A percentile compares a stretch with the other conserved stretches of the same genome.
These are phyloP conservation scores for Adiantum capillusveneris DNA, from an alignment of 75 land plant genomes.

Conservation along the genomic window DNA sequence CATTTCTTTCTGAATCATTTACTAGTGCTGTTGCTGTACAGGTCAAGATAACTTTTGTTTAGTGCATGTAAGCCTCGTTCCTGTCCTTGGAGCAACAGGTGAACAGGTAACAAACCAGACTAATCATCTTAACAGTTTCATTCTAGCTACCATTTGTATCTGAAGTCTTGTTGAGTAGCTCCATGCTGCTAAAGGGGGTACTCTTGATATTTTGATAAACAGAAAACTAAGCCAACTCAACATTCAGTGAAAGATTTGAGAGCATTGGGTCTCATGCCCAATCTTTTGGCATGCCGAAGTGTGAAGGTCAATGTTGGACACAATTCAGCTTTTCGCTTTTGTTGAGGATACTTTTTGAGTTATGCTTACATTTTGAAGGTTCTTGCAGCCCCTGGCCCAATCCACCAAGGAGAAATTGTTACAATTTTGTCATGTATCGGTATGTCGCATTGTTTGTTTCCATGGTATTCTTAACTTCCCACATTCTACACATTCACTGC, in stretches of 20 bases:
- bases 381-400: slow-evolving; percentile 59
- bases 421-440: slow-evolving; percentile 93
- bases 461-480: no score
- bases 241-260: slow-evolving; percentile 85
- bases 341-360: background rate
- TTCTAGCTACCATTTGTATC: no score
- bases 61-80: slow-evolving; percentile 91
- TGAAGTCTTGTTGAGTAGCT: no score
- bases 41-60: slow-evolving; percentile 86
- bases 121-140: no score
- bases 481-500: no score
- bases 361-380: background rate
- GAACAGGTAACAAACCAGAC: slow-evolving; percentile 59
- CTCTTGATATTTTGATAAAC: slow-evolving; percentile 9
- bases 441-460: slow-evolving; percentile 17
- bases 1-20: no score
- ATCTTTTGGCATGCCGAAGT: slow-evolving; percentile 83
- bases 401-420: slow-evolving; percentile 76
- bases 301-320: slow-evolving; percentile 60
- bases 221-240: slow-evolving; percentile 99
- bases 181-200: no score
- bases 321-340: no score
- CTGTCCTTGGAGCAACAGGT: slow-evolving; percentile 87
- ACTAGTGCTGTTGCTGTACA: slow-evolving; percentile 11
- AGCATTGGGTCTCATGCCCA: slow-evolving; percentile 79